Evolutionary conservation across 352 stramenopile species (phyloP).

Genomic region (Pseudoperonospora humuli): DNA sequence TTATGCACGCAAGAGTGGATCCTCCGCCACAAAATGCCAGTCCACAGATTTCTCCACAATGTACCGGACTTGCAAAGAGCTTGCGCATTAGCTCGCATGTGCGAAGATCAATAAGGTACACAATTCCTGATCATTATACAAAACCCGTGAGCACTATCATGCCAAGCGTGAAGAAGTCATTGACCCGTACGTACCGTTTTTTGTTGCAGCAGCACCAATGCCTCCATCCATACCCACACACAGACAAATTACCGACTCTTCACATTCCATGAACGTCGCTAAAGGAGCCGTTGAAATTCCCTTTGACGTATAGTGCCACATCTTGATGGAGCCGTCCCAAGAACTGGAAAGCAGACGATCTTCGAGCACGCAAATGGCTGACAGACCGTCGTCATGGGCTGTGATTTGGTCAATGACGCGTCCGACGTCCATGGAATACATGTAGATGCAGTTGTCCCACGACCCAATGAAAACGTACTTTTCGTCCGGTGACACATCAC

Average conservation of each 20-base stretch:
- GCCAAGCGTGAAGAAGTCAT: neutral
- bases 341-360: conserved; percentile 67
- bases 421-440: conserved; percentile 81
- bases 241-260: conserved; percentile 58
- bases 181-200: conserved; percentile 34
- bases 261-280: conserved; percentile 67
- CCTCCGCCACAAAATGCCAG: conserved; percentile 58
- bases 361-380: conserved; percentile 66
- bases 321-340: conserved; percentile 71
- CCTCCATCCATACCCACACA: conserved; percentile 62
- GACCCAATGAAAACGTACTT: conserved; percentile 81
- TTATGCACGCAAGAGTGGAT: conserved; percentile 54
- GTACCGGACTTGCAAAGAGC: conserved; percentile 47
- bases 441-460: conserved; percentile 81
- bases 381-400: conserved; percentile 72
- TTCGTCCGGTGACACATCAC: conserved; percentile 70
- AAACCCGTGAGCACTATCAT: neutral
- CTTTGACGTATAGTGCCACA: conserved; percentile 69
- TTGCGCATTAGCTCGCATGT: conserved; percentile 56
- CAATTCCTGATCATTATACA: conserved; percentile 24
- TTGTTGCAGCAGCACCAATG: conserved; percentile 49
- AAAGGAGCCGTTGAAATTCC: conserved; percentile 57
- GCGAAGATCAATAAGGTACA: conserved; percentile 69
- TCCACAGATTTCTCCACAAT: conserved; percentile 43
- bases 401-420: conserved; percentile 75